Evolutionary conservation across 768 basidiomycete species (phyloP), one percentile per base, ranked within the genome.

Genomic region (Agrocybe praecox): DNA sequence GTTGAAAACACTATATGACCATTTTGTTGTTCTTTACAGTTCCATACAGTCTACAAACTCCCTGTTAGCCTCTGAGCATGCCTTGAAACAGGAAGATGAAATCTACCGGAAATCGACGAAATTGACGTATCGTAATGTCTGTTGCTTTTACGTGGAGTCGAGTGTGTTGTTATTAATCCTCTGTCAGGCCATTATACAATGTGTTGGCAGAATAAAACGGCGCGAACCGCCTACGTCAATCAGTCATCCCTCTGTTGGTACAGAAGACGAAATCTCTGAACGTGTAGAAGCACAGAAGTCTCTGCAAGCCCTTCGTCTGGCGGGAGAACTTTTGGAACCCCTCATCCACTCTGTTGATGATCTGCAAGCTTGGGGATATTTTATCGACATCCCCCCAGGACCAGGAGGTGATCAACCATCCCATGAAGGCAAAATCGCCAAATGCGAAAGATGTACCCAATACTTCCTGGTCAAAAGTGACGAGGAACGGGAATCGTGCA

Each of bases 111-210:
- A 84, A 58, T 84, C 89, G 0, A 88, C 79, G 51, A 93, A 91
- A 70, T 69, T 83, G 46, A 92, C 92, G 0, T 96, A 96, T 71
- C 89, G 92, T 49, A 89, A 90, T 74, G 92, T 91, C 66, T 60
- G 84, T 65, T 15, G 12, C 36, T 34, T 26, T 42, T 43, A 36
- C n/a, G 10, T 36, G 14, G 34, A 51, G 19, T 34, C 6, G 19
- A 9, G 44, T 22, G n/a, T 9, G 9, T 9, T 12, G 15, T 19
- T 34, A 57, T 67, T 47, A 69, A 33, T 19, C 49, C 52, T 49
- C 26, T 34, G 45, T 18, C 62, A 83, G 82, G 81, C 81, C 15
- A 71, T 82, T 10, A 83, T 83, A 22, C 78, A 79, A 56, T 83
- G 78, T 57, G 75, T 76, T 43, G 80, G 76, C 7, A 72, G 80